Evolutionary conservation across 768 basidiomycete genomes (phyloP).

Genomic region (Leccinum disarticulatum): DNA sequence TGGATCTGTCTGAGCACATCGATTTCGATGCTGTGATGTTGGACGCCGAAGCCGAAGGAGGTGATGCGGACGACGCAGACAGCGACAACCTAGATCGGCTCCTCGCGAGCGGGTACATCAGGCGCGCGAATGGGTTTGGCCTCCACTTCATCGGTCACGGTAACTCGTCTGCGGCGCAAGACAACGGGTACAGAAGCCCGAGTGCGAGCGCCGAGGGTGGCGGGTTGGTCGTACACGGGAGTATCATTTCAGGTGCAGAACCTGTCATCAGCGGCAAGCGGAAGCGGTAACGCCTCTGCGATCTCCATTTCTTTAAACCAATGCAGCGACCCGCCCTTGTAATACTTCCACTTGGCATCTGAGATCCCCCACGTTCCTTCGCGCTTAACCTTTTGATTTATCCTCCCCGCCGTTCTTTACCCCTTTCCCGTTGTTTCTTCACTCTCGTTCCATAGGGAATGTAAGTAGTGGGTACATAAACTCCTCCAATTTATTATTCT

Average conservation of each 20-base stretch:
- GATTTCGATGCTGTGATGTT: constrained; percentile 32
- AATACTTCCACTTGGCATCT: background rate
- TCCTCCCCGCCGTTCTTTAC: background rate
- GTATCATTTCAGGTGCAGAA: constrained; percentile 8
- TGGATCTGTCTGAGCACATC: constrained; percentile 8
- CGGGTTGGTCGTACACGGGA: constrained; percentile 1
- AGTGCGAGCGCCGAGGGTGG: constrained; percentile 20
- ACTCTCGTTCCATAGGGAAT: constrained; percentile 14
- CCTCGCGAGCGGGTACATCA: background rate
- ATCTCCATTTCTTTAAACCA: background rate
- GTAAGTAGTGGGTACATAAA: constrained; percentile 2
- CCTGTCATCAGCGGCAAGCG: constrained; percentile 25
- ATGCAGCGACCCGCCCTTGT: background rate
- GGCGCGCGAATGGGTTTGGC: constrained; percentile 12
- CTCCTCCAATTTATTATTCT: background rate
- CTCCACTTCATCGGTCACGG: constrained; percentile 13
- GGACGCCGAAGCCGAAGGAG: constrained; percentile 20
- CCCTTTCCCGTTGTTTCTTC: background rate
- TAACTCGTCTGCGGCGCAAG: constrained; percentile 12
- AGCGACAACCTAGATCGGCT: constrained; percentile 9
- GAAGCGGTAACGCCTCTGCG: constrained; percentile 21
- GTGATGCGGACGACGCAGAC: constrained; percentile 13
- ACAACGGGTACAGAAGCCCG: constrained; percentile 21
- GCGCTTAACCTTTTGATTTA: background rate
- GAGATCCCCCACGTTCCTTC: background rate